Conservation (phyloP, 306 rosid genomes). For the Albizia julibrissin region DNA sequence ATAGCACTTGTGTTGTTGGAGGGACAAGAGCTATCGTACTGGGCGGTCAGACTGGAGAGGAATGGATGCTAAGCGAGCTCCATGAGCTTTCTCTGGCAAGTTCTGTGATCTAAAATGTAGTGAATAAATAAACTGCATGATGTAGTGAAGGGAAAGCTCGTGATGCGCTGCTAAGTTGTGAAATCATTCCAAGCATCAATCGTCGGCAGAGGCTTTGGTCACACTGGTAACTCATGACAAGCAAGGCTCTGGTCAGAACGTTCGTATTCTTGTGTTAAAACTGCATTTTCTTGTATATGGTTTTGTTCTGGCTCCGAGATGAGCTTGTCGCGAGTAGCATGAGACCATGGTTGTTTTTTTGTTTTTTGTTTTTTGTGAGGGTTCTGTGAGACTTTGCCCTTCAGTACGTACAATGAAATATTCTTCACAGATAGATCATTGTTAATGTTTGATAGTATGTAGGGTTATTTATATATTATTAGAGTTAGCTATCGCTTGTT, state of each 20-base stretch:
- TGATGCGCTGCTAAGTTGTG: constrained; percentile 37
- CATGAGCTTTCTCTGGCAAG: constrained; percentile 95
- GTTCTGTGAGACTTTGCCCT: constrained; percentile 53
- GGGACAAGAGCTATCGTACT: constrained; percentile 97
- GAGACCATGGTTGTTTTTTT: constrained; percentile 50
- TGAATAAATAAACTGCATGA: constrained; percentile 40
- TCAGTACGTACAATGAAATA: constrained; percentile 44
- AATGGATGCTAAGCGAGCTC: constrained; percentile 96
- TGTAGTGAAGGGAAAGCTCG: constrained; percentile 36
- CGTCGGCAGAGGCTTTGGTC: constrained; percentile 47
- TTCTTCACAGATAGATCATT: constrained; percentile 52
- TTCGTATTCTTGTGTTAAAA: constrained; percentile 38
- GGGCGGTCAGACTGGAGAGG: constrained; percentile 99
- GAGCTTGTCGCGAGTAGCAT: constrained; percentile 50
- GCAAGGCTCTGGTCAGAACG: constrained; percentile 52
- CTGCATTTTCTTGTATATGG: constrained; percentile 46
- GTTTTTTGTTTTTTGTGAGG: constrained; percentile 40
- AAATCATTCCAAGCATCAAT: constrained; percentile 43
- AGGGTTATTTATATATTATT: constrained; percentile 40
- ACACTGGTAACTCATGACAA: constrained; percentile 38
- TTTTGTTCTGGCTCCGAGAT: constrained; percentile 60
- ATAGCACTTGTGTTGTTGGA: constrained; percentile 97
- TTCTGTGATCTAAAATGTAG: constrained; percentile 58
- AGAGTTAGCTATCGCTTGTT: constrained; percentile 48
- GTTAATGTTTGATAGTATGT: constrained; percentile 45